Evolutionary conservation across 305 asterid species (phyloP).

Genomic region (Fraxinus angustifolia): DNA sequence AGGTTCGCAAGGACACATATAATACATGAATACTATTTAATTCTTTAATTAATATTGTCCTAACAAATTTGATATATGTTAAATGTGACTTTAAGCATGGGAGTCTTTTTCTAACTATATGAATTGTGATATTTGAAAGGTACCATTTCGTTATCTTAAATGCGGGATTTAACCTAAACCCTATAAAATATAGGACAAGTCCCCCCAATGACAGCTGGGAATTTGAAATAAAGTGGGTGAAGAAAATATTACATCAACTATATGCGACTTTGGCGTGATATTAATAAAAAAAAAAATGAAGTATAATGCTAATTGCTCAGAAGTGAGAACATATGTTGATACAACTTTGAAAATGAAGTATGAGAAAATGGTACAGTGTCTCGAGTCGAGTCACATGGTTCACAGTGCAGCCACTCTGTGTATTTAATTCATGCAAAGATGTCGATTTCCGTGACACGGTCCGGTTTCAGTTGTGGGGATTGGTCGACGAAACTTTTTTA

Average conservation of each 20-base stretch:
- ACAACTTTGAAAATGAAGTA: not conserved
- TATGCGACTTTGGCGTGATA: not conserved
- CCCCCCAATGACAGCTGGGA: not conserved
- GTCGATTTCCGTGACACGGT: not conserved
- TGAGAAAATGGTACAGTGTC: not conserved
- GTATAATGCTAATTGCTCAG: not conserved
- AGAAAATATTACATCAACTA: not conserved
- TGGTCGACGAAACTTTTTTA: too few species aligned
- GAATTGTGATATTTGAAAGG: not conserved
- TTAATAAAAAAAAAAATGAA: too few species aligned
- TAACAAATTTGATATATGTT: not conserved
- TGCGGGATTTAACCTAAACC: not conserved
- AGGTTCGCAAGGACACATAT: not conserved
- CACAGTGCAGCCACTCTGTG: not conserved
- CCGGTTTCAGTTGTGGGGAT: not conserved
- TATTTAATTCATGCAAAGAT: not conserved
- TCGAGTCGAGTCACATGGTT: not conserved
- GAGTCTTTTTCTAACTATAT: not conserved
- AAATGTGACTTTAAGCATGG: not conserved
- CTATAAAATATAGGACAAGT: not conserved
- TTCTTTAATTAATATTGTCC: not conserved
- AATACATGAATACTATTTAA: not conserved
- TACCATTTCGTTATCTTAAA: not conserved
- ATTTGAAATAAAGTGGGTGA: not conserved
- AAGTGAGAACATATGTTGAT: not conserved